These are phyloP conservation scores for Carnegiea gigantea DNA, from an alignment of 179 eudicot genomes.

Conservation along the genomic window DNA sequence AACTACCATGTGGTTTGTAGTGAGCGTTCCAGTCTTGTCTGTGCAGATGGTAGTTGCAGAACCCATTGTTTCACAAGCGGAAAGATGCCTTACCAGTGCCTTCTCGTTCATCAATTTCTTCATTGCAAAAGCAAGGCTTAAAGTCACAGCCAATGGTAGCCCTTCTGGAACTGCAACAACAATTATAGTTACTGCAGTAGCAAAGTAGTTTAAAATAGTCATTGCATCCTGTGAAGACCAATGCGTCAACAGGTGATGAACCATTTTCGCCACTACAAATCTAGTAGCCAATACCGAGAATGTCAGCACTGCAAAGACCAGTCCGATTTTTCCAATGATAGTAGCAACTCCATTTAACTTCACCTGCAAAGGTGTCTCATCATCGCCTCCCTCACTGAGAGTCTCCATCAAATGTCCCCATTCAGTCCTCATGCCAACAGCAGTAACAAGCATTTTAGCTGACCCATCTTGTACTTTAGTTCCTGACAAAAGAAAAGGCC, in stretches of 20 bases:
- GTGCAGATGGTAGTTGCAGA: constrained; percentile 85
- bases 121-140: constrained; percentile 97
- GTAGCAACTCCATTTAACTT: constrained; percentile 97
- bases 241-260: constrained; percentile 41
- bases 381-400: constrained; percentile 70
- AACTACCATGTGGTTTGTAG: constrained; percentile 90
- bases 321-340: constrained; percentile 80
- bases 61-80: constrained; percentile 98
- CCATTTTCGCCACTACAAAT: constrained; percentile 54
- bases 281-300: constrained; percentile 61
- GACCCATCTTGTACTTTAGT: constrained; percentile 92
- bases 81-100: constrained; percentile 82
- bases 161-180: constrained; percentile 99
- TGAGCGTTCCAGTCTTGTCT: constrained; percentile 88
- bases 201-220: constrained; percentile 70
- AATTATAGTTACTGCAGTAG: constrained; percentile 85
- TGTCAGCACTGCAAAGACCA: constrained; percentile 75
- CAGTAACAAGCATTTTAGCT: constrained; percentile 80
- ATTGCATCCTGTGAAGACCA: constrained; percentile 82
- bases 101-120: constrained; percentile 76
- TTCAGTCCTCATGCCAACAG: constrained; percentile 98
- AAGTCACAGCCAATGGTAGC: constrained; percentile 86
- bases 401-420: constrained; percentile 98
- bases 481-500: constrained; percentile 77
- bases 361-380: constrained; percentile 95